Conservation (phyloP, 441 rosid genomes). For the Euphorbia schlechtendalii region DNA sequence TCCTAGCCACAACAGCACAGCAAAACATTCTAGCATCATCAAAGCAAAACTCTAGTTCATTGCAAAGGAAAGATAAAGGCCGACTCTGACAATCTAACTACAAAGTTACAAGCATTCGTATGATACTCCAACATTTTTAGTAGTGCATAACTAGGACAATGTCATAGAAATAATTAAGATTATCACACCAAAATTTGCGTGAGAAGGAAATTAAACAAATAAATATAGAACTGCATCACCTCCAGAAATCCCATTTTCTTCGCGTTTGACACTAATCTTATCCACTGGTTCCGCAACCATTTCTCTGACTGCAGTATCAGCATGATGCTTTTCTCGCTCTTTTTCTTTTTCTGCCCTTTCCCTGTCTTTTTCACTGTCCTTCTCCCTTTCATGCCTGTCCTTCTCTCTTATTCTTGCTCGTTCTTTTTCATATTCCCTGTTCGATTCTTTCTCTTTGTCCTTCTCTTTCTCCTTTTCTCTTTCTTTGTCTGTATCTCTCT, state of each 20-base stretch:
- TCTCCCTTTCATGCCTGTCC: conserved; percentile 35
- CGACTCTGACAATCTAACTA: background rate
- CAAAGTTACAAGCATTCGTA: background rate
- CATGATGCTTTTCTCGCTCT: conserved; percentile 54
- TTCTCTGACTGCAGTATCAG: conserved; percentile 44
- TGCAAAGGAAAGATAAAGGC: background rate
- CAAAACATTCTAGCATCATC: background rate
- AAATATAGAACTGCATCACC: conserved; percentile 29
- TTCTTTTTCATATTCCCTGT: conserved; percentile 42
- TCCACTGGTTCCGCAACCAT: conserved; percentile 48
- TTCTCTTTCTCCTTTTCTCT: conserved; percentile 44
- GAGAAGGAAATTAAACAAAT: background rate
- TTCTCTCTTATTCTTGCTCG: conserved; percentile 47
- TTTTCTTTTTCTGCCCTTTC: conserved; percentile 43
- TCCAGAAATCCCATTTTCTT: conserved; percentile 53
- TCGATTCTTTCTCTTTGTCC: conserved; percentile 31
- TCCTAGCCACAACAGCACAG: background rate
- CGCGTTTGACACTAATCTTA: conserved; percentile 38
- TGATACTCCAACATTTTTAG: background rate
- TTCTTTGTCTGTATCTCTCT: conserved; percentile 59
- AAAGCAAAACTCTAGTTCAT: background rate
- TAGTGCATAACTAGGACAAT: background rate
- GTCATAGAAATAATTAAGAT: background rate
- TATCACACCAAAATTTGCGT: background rate
- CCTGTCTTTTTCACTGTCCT: conserved; percentile 40